phyloP scores from a whole-genome alignment of 768 basidiomycete species.

The Podaxis sp. region DNA sequence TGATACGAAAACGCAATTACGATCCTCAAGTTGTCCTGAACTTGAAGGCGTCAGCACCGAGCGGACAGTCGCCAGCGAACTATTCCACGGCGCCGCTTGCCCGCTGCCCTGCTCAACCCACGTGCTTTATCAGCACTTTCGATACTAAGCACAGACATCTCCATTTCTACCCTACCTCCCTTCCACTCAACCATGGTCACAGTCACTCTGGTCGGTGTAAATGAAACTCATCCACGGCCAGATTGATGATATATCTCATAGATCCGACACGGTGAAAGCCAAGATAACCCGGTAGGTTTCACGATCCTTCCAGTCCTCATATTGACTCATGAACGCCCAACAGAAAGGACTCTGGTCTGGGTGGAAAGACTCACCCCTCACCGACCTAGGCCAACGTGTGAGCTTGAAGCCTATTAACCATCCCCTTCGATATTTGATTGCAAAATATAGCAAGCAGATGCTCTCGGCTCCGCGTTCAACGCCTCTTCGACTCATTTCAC shows the following conservation, averaged over 20 bases:
- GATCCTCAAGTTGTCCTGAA: no score
- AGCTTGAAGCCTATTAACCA: background rate
- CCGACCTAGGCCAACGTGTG: slow-evolving; percentile 56
- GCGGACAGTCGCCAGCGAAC: no score
- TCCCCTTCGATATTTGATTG: background rate
- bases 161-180: background rate
- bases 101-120: background rate
- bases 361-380: slow-evolving; percentile 75
- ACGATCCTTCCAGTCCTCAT: background rate
- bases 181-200: slow-evolving; percentile 18
- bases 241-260: slow-evolving; percentile 27
- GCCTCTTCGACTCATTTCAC: slow-evolving; percentile 42
- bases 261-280: slow-evolving; percentile 71
- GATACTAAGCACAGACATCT: background rate
- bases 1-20: no score
- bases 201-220: slow-evolving; percentile 23
- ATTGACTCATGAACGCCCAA: background rate
- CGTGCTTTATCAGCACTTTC: background rate
- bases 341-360: slow-evolving; percentile 65
- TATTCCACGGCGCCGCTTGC: background rate
- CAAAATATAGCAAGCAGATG: slow-evolving; percentile 52
- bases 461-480: slow-evolving; percentile 55
- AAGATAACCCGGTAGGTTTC: slow-evolving; percentile 59
- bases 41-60: no score
- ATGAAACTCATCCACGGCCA: background rate